Evolutionary conservation across 805 yeast species (phyloP).

Genomic region (Metschnikowia amazonensis): DNA sequence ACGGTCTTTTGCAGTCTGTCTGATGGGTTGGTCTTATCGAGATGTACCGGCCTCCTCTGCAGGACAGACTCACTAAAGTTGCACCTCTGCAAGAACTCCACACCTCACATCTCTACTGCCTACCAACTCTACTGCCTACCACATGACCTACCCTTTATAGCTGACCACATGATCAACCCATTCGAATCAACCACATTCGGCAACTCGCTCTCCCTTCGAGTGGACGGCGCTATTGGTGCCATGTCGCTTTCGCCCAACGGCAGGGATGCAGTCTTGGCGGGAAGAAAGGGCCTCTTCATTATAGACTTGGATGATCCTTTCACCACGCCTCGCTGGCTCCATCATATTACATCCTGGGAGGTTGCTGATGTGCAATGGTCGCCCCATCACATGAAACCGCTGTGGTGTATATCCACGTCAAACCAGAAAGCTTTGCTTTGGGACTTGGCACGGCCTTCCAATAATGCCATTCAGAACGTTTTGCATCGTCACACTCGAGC

Average conservation of each 20-base stretch:
- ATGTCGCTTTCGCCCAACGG: slow-evolving; percentile 88
- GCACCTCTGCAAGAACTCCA: neutral
- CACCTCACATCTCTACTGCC: neutral
- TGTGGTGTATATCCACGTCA: slow-evolving; percentile 91
- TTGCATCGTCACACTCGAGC: slow-evolving; percentile 90
- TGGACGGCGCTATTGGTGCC: slow-evolving; percentile 89
- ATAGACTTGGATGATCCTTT: slow-evolving; percentile 96
- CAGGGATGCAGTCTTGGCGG: slow-evolving; percentile 89
- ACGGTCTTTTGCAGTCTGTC: neutral
- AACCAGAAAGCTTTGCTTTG: slow-evolving; percentile 94
- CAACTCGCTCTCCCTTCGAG: slow-evolving; percentile 74
- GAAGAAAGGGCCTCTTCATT: slow-evolving; percentile 73
- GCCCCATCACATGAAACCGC: slow-evolving; percentile 78
- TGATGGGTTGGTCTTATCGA: slow-evolving; percentile 1
- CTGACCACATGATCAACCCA: slow-evolving; percentile 16
- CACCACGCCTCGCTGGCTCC: slow-evolving; percentile 90
- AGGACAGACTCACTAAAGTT: neutral
- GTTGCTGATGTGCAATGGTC: slow-evolving; percentile 99
- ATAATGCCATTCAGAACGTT: slow-evolving; percentile 76
- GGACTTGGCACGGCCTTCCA: slow-evolving; percentile 74
- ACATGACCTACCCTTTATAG: neutral
- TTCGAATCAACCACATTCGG: slow-evolving; percentile 62
- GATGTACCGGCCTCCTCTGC: neutral
- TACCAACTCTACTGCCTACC: neutral
- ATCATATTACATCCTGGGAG: slow-evolving; percentile 92